Evolutionary conservation across 805 yeast species (phyloP), one percentile per base, ranked within the genome.

Genomic region (Monosporozyma solicola): DNA sequence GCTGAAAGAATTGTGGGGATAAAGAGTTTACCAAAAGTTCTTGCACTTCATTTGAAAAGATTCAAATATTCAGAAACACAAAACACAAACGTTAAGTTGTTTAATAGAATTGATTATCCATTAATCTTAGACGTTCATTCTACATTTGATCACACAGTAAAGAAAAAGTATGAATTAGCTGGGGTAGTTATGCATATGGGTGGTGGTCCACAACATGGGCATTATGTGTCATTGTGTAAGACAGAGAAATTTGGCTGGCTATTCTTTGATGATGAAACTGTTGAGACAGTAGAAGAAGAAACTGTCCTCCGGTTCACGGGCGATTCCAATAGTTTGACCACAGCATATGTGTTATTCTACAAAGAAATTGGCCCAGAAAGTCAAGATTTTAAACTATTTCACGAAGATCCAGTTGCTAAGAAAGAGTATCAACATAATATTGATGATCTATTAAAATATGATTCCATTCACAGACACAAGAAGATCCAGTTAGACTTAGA

Each of bases 171-270:
- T 63, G 96, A 89, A 61, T 71, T 92, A 50, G 84, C 83, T 56
- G 88, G 91, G 0, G 83, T 91, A 37, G 95, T 92, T 20, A 91
- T 92, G 8, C 99, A 92, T 63, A 84, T 94, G 59, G 99, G 99
- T 10, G 96, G 96, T 3, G 98, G 98, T 0, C 97, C 98, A 2
- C 90, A 89, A 73, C 96, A 89, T 68, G 99, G 99, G 0, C 99
- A 92, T 66, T 92, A 94, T 67, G 91, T 94, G 16, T 78, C 96
- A 0, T 71, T 94, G 3, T 85, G 94, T 55, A 90, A 89, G 64
- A 84, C 92, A 2, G 82, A 79, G 52, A 76, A 78, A 25, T 79
- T 81, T 37, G 91, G 96, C 0, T 92, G 99, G 99, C 71, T 94
- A 32, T 71, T 94, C 51, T 94, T 87, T 70, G 99, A 92, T 66